Evolutionary conservation across 2,329 filamentous ascomycete genomes (phyloP).

Genomic region (Fusarium musae): DNA sequence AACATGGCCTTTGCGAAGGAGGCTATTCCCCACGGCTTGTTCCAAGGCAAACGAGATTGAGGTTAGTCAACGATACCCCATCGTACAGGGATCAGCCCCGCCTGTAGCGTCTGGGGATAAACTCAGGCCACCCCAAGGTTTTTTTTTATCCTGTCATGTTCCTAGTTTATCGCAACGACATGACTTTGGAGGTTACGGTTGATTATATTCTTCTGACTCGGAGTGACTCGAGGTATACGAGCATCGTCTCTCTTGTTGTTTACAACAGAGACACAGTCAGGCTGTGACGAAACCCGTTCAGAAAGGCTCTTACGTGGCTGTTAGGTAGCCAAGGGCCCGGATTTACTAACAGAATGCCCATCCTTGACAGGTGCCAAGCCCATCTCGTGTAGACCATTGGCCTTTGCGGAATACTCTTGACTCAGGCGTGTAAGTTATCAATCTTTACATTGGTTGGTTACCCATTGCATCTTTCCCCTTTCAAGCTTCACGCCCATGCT

Average conservation of each 20-base stretch:
- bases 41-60: constrained; percentile 42
- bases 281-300: constrained; percentile 6
- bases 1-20: constrained; percentile 24
- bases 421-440: constrained; percentile 29
- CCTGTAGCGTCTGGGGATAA: constrained; percentile 31
- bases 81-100: constrained; percentile 11
- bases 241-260: not conserved
- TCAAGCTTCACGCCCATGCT: constrained; percentile 12
- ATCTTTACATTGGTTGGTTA: constrained; percentile 29
- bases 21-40: constrained; percentile 29
- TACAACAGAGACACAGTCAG: not conserved
- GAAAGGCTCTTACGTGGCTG: constrained; percentile 42
- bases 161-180: constrained; percentile 22
- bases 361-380: constrained; percentile 35
- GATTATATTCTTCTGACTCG: constrained; percentile 17
- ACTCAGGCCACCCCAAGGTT: constrained; percentile 32
- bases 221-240: not conserved
- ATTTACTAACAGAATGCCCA: constrained; percentile 43
- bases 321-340: constrained; percentile 35
- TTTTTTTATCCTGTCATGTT: constrained; percentile 23
- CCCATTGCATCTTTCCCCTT: constrained; percentile 3
- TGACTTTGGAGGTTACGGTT: not conserved
- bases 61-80: constrained; percentile 36
- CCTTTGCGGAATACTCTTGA: constrained; percentile 1
- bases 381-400: constrained; percentile 21